phyloP scores from a whole-genome alignment of 495 filamentous ascomycete species.

The Xylaria scruposa region DNA sequence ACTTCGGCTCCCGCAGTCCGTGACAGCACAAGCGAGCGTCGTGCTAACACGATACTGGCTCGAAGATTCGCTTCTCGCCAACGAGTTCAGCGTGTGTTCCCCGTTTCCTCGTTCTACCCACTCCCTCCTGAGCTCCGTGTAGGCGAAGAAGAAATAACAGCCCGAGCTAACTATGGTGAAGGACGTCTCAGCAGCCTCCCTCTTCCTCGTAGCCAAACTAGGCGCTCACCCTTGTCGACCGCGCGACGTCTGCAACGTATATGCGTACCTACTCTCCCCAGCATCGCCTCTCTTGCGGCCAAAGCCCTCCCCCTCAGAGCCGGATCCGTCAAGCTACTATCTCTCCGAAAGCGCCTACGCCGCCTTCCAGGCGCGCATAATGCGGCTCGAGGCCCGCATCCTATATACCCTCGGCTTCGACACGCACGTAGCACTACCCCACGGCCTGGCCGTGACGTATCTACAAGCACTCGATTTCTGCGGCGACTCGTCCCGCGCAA shows the following conservation, averaged over 20 bases:
- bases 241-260: slow-evolving; percentile 82
- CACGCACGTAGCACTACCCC: slow-evolving; percentile 82
- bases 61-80: slow-evolving; percentile 51
- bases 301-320: slow-evolving; percentile 41
- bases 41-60: slow-evolving; percentile 88
- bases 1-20: slow-evolving; percentile 83
- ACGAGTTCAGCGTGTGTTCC: slow-evolving; percentile 51
- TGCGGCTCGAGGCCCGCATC: slow-evolving; percentile 75
- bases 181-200: slow-evolving; percentile 79
- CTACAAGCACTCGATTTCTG: slow-evolving; percentile 81
- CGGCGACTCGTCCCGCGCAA: slow-evolving; percentile 33
- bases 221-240: slow-evolving; percentile 77
- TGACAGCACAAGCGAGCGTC: slow-evolving; percentile 89
- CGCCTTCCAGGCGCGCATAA: slow-evolving; percentile 63
- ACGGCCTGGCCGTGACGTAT: slow-evolving; percentile 90
- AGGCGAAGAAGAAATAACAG: not conserved
- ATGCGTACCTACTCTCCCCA: slow-evolving; percentile 77
- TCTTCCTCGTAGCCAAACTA: slow-evolving; percentile 87
- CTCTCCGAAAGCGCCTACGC: slow-evolving; percentile 77
- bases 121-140: not conserved
- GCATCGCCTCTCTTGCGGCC: slow-evolving; percentile 65
- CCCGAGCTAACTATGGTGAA: slow-evolving; percentile 47
- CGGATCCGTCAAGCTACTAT: slow-evolving; percentile 68
- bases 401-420: slow-evolving; percentile 80
- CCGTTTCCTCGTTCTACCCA: not conserved